Conservation (phyloP, 2,329 filamentous ascomycete species). For the Hymenoscyphus scutula region DNA sequence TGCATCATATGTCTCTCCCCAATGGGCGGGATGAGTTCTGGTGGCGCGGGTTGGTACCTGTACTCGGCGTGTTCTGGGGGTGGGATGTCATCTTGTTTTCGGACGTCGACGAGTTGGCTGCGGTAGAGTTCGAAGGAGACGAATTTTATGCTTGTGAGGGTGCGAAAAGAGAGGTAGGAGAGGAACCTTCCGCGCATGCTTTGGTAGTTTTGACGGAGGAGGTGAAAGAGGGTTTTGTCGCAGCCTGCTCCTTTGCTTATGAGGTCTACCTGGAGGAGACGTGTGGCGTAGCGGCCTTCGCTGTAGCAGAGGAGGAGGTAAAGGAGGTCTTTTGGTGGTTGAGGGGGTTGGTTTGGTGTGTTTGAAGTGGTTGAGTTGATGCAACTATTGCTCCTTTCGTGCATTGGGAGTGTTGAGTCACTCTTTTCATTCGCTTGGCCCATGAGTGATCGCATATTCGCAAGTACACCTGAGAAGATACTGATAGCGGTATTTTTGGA, state of each 20-base stretch:
- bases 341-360: neutral
- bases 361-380: neutral
- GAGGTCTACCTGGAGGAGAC: slow-evolving; percentile 24
- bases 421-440: neutral
- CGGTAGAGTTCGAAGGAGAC: slow-evolving; percentile 24
- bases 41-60: slow-evolving; percentile 21
- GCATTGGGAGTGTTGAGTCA: neutral
- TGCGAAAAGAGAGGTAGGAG: slow-evolving; percentile 17
- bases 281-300: slow-evolving; percentile 22
- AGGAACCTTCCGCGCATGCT: slow-evolving; percentile 14
- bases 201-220: slow-evolving; percentile 17
- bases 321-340: slow-evolving; percentile 5
- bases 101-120: slow-evolving; percentile 23
- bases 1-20: slow-evolving; percentile 25
- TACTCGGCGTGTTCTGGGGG: slow-evolving; percentile 22
- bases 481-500: neutral
- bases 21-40: slow-evolving; percentile 23
- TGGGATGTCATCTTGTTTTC: slow-evolving; percentile 24
- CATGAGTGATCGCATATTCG: neutral
- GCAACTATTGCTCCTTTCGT: neutral
- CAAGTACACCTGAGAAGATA: neutral
- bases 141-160: slow-evolving; percentile 25
- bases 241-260: slow-evolving; percentile 10
- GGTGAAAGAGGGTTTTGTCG: slow-evolving; percentile 22
- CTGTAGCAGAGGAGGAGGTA: slow-evolving; percentile 25